phyloP scores from a whole-genome alignment of 176 grass and related monocot genomes.

The Lolium rigidum region DNA sequence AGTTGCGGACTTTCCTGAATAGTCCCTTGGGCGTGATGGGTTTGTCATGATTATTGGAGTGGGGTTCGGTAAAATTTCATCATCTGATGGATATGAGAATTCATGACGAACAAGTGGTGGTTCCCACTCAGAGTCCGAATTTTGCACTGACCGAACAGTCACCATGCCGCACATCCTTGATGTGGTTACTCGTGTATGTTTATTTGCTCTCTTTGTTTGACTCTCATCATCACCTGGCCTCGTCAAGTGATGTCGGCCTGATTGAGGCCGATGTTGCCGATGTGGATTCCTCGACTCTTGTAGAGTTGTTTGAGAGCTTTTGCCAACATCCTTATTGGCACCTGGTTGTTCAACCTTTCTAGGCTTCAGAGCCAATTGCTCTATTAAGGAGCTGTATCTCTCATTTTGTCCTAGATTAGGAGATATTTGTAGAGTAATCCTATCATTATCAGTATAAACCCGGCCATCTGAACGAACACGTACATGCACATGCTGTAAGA shows the following conservation, averaged over 20 bases:
- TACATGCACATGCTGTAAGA: not conserved
- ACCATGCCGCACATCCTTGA: too few species aligned
- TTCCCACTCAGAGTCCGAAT: not conserved
- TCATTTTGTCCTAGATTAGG: not conserved
- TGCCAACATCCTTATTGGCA: too few species aligned
- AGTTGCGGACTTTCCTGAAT: too few species aligned
- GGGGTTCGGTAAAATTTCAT: not conserved
- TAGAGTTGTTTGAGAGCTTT: too few species aligned
- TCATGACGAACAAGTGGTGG: constrained; percentile 7
- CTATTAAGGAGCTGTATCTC: not conserved
- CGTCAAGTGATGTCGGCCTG: too few species aligned
- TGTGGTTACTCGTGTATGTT: too few species aligned
- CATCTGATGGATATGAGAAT: not conserved
- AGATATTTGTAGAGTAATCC: not conserved
- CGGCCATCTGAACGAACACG: not conserved
- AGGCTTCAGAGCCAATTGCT: not conserved
- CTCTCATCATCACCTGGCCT: too few species aligned
- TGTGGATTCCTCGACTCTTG: too few species aligned
- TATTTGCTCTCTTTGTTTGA: too few species aligned
- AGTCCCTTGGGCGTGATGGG: fast-evolving
- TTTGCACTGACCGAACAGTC: not conserved
- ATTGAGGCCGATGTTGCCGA: too few species aligned
- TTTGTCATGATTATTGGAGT: not conserved
- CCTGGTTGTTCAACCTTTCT: not conserved
- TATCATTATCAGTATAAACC: not conserved